phyloP scores from a whole-genome alignment of 192 early-diverging fungal genomes.

The Gigaspora rosea region DNA sequence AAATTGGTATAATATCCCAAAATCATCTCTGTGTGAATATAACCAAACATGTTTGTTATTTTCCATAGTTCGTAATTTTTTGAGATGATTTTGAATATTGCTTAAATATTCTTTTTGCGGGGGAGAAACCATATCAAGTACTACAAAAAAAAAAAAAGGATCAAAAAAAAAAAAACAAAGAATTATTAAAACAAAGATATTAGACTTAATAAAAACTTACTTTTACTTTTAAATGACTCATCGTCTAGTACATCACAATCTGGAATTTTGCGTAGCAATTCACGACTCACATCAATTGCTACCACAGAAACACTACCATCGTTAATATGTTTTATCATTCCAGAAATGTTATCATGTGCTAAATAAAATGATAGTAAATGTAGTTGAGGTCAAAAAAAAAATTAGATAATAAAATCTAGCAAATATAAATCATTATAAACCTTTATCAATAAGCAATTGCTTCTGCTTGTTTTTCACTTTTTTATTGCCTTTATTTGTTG shows the following conservation, averaged over 20 bases:
- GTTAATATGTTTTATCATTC: slow-evolving; percentile 56
- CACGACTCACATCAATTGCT: slow-evolving; percentile 63
- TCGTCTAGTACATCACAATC: slow-evolving; percentile 65
- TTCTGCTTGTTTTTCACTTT: slow-evolving; percentile 63
- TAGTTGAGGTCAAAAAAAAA: neutral
- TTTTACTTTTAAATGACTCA: slow-evolving; percentile 62
- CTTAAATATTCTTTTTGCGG: slow-evolving; percentile 35
- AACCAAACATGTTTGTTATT: slow-evolving; percentile 64
- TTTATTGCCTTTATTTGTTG: slow-evolving; percentile 46
- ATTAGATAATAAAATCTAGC: slow-evolving; percentile 32
- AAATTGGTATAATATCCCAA: slow-evolving; percentile 59
- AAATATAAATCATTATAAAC: slow-evolving; percentile 41
- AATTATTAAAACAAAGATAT: slow-evolving; percentile 49
- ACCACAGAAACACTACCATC: slow-evolving; percentile 58
- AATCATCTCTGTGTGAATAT: slow-evolving; percentile 70
- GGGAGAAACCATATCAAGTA: slow-evolving; percentile 10
- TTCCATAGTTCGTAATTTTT: slow-evolving; percentile 39
- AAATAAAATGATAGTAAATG: slow-evolving; percentile 34
- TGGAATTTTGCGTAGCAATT: slow-evolving; percentile 54
- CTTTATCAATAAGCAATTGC: slow-evolving; percentile 58
- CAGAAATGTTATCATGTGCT: slow-evolving; percentile 58
- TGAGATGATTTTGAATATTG: slow-evolving; percentile 35
- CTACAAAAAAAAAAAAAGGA: neutral
- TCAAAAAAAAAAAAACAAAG: slow-evolving; percentile 45
- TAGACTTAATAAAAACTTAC: slow-evolving; percentile 41